Evolutionary conservation across 306 rosid species (phyloP).

Genomic region (Cucurbita pepo): DNA sequence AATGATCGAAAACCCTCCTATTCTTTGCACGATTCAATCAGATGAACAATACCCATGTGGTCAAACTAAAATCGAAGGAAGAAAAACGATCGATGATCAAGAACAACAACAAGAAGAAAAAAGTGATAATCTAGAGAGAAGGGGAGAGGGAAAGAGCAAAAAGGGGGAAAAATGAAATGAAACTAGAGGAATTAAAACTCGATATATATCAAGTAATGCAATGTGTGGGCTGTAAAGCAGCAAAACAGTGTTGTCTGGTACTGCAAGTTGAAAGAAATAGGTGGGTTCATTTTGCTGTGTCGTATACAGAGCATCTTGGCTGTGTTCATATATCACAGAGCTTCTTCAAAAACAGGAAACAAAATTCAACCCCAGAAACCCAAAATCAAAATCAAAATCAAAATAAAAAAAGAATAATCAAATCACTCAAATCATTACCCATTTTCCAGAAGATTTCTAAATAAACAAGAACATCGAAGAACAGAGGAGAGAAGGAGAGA

Average conservation of each 20-base stretch:
- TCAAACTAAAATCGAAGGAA: background rate
- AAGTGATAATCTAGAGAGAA: background rate
- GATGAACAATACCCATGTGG: background rate
- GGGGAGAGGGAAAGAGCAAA: background rate
- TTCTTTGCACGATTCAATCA: background rate
- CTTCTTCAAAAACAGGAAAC: background rate
- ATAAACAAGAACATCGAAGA: background rate
- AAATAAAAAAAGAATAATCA: background rate
- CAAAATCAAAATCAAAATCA: background rate
- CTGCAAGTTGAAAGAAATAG: conserved; percentile 43
- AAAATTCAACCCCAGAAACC: conserved; percentile 9
- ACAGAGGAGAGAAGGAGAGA: background rate
- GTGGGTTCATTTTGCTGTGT: conserved; percentile 26
- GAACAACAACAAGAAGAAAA: background rate
- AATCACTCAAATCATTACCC: conserved; percentile 1
- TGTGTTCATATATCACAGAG: conserved; percentile 7
- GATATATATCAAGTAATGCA: conserved; percentile 11
- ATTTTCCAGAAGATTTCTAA: background rate
- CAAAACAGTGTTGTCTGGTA: conserved; percentile 52
- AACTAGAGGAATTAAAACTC: background rate
- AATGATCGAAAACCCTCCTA: background rate
- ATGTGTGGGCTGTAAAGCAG: conserved; percentile 87
- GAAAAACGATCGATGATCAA: background rate
- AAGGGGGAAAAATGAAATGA: background rate
- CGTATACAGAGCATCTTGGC: conserved; percentile 49